These are phyloP conservation scores for Phellopilus nigrolimitatus DNA, from an alignment of 1,284 basidiomycete genomes.

Conservation along the genomic window DNA sequence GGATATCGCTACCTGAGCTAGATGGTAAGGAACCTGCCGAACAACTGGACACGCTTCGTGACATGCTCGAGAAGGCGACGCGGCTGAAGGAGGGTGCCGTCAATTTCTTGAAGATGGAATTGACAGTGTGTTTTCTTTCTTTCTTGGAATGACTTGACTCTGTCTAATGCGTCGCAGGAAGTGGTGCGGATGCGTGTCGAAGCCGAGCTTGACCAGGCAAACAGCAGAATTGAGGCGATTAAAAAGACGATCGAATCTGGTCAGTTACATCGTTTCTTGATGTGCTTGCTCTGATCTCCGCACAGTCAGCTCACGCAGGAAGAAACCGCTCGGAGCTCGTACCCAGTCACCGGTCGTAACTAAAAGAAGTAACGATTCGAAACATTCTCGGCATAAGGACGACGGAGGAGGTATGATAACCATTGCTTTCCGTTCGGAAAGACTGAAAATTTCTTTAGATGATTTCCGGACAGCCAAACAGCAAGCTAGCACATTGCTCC, in stretches of 20 bases:
- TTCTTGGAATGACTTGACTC: constrained; percentile 7
- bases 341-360: constrained; percentile 14
- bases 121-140: constrained; percentile 42
- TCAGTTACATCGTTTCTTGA: constrained; percentile 31
- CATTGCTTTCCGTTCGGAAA: background rate
- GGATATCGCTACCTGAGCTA: constrained; percentile 35
- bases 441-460: constrained; percentile 36
- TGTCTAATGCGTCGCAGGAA: constrained; percentile 39
- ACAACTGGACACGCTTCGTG: constrained; percentile 63
- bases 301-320: constrained; percentile 16
- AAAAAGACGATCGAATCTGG: constrained; percentile 56
- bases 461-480: constrained; percentile 67
- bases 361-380: constrained; percentile 13
- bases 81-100: constrained; percentile 85
- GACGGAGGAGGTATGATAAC: constrained; percentile 23
- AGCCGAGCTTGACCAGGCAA: constrained; percentile 70
- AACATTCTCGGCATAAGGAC: constrained; percentile 6
- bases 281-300: background rate
- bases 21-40: constrained; percentile 42
- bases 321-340: constrained; percentile 17
- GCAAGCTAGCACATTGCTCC: constrained; percentile 53
- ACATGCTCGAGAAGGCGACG: constrained; percentile 64
- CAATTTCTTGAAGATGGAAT: constrained; percentile 66
- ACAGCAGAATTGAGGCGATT: constrained; percentile 65
- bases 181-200: constrained; percentile 67